Evolutionary conservation across 805 yeast species (phyloP), one percentile per base, ranked within the genome.

Genomic region (Kregervanrija pseudodelftensis): DNA sequence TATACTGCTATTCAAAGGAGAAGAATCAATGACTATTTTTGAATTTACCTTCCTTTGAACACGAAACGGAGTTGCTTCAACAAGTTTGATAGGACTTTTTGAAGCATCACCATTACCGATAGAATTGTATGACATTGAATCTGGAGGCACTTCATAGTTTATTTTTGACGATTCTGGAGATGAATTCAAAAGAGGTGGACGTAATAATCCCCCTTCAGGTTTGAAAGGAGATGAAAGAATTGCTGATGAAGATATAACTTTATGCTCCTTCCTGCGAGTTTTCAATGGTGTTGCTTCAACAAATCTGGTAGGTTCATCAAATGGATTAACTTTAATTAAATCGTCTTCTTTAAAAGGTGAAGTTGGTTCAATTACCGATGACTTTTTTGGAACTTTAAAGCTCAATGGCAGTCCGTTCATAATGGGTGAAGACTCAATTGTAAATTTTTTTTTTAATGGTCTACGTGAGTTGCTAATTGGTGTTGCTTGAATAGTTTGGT

Each of bases 401-500:
- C 28, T 22, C 28, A 22, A 22, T 22, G 40, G n/a, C 11, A 12
- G 33, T 30, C 13, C 36, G 13, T 39, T 16, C 2, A 8, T n/a
- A 5, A n/a, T 9, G 16, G 37, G 30, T 40, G 36, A 36, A 30
- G 22, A 12, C 15, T 34, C 33, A 31, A 43, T 31, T 13, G n/a
- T 13, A 13, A 28, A 13, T 8, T 14, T 28, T 15, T 38, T 39
- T 22, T 42, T 45, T 5, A 44, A 43, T 7, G 56, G 55, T n/a
- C 34, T 11, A 7, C 11, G 22, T 11, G 13, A 13, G n/a, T 22
- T 37, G 14, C 49, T 49, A 7, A 44, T 40, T 8, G 61, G 61
- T 4, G 63, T 55, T 17, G 54, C 55, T 36, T 57, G 56, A 34
- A 56, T 52, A 12, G 47, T 41, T 15, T 50, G 46, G 13, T 42